A percentile compares a stretch with the other conserved stretches of the same genome.
Conservation (phyloP, 345 rosid species). For the Diplotaxis tenuifolia region DNA sequence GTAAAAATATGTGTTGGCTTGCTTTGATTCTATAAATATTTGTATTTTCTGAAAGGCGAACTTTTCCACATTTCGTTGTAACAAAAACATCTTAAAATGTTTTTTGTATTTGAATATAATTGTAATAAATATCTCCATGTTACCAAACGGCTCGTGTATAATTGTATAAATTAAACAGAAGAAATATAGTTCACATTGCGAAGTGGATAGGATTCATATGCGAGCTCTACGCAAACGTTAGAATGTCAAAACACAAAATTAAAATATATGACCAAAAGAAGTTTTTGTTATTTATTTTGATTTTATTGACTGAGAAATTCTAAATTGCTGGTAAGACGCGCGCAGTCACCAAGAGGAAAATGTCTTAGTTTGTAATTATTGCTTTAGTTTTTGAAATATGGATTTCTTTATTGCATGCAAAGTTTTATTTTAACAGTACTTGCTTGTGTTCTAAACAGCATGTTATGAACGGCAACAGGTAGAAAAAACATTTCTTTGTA, state of each 20-base stretch:
- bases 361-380: no score
- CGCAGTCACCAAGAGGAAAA: background rate
- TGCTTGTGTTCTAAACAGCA: background rate
- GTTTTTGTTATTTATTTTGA: background rate
- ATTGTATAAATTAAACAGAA: background rate
- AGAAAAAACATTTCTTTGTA: background rate
- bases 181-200: background rate
- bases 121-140: background rate
- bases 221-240: background rate
- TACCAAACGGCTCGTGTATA: background rate
- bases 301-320: background rate
- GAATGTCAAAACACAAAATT: slow-evolving; percentile 1
- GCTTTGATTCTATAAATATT: background rate
- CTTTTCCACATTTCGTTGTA: background rate
- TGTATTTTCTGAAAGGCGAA: background rate
- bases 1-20: background rate
- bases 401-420: no score
- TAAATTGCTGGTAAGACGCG: background rate
- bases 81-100: slow-evolving; percentile 6
- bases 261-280: background rate
- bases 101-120: background rate
- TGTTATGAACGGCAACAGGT: background rate
- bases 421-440: background rate
- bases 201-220: background rate
- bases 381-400: no score